Conservation (phyloP, 805 yeast species). For the Ogataea thermomethanolica region DNA sequence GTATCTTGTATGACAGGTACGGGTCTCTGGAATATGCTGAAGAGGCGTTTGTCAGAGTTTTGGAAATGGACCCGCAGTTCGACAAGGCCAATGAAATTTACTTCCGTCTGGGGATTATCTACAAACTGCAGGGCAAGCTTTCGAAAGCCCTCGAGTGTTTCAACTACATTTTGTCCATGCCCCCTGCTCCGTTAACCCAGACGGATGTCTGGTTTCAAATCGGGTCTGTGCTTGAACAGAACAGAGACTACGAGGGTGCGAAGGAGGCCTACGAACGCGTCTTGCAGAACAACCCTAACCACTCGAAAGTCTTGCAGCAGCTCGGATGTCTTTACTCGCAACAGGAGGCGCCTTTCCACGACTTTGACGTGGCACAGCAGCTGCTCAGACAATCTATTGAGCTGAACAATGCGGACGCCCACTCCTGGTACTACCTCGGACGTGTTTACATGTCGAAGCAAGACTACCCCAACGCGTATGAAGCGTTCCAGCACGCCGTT, state of each 20-base stretch:
- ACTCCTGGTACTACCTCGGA: slow-evolving; percentile 95
- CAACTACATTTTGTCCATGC: slow-evolving; percentile 82
- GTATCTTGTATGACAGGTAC: slow-evolving; percentile 91
- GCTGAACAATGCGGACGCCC: slow-evolving; percentile 87
- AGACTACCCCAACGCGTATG: slow-evolving; percentile 94
- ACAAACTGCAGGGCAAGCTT: slow-evolving; percentile 89
- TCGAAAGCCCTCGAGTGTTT: slow-evolving; percentile 90
- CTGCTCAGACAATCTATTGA: slow-evolving; percentile 85
- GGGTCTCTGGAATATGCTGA: slow-evolving; percentile 97
- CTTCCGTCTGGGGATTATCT: slow-evolving; percentile 92
- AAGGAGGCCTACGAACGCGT: slow-evolving; percentile 95
- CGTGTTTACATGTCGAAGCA: slow-evolving; percentile 95
- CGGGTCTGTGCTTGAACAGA: slow-evolving; percentile 92
- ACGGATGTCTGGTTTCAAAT: slow-evolving; percentile 99
- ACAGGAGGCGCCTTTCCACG: slow-evolving; percentile 64
- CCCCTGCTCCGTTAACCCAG: slow-evolving; percentile 94
- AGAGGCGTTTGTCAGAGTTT: slow-evolving; percentile 94
- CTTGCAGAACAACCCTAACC: slow-evolving; percentile 82
- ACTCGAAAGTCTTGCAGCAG: slow-evolving; percentile 94
- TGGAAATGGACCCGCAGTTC: slow-evolving; percentile 93
- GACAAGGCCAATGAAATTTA: slow-evolving; percentile 96
- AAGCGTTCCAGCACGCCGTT: slow-evolving; percentile 97
- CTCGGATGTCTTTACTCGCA: slow-evolving; percentile 91
- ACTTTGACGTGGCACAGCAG: slow-evolving; percentile 78
- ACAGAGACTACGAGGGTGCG: slow-evolving; percentile 87